phyloP scores from a whole-genome alignment of 768 basidiomycete genomes.

The Dacryopinax primogenitus region DNA sequence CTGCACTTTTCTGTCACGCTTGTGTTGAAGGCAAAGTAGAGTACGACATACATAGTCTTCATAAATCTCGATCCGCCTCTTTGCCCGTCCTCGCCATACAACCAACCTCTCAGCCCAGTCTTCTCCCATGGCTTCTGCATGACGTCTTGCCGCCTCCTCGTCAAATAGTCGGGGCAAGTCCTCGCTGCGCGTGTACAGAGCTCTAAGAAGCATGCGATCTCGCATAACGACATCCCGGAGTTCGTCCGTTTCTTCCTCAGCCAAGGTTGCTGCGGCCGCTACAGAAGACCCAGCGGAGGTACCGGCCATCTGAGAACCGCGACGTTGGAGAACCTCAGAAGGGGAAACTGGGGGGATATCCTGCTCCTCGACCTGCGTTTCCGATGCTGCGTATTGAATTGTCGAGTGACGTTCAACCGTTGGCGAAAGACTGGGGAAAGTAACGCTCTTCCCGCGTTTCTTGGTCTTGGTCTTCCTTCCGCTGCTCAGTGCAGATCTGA shows the following conservation, averaged over 20 bases:
- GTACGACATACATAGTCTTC: slow-evolving; percentile 55
- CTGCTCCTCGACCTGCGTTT: slow-evolving; percentile 20
- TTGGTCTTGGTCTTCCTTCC: background rate
- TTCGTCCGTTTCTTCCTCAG: slow-evolving; percentile 19
- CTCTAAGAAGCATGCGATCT: slow-evolving; percentile 82
- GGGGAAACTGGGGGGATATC: slow-evolving; percentile 46
- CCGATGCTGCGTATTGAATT: background rate
- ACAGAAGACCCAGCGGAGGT: slow-evolving; percentile 53
- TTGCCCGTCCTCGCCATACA: slow-evolving; percentile 46
- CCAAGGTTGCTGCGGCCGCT: slow-evolving; percentile 18
- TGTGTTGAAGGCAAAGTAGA: slow-evolving; percentile 9
- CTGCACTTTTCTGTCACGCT: slow-evolving; percentile 17
- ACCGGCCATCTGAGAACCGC: slow-evolving; percentile 40
- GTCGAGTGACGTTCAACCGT: background rate
- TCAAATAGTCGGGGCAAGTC: slow-evolving; percentile 42
- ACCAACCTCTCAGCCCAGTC: slow-evolving; percentile 76
- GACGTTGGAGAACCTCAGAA: slow-evolving; percentile 50
- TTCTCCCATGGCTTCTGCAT: slow-evolving; percentile 46
- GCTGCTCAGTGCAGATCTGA: background rate
- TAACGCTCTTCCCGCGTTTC: background rate
- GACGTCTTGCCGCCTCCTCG: slow-evolving; percentile 53
- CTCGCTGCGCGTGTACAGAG: slow-evolving; percentile 49
- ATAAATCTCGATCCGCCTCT: slow-evolving; percentile 67
- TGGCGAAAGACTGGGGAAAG: background rate
- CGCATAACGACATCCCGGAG: slow-evolving; percentile 51